These are phyloP conservation scores for Leavenworthia alabamica DNA, from an alignment of 345 rosid genomes.

Conservation along the genomic window DNA sequence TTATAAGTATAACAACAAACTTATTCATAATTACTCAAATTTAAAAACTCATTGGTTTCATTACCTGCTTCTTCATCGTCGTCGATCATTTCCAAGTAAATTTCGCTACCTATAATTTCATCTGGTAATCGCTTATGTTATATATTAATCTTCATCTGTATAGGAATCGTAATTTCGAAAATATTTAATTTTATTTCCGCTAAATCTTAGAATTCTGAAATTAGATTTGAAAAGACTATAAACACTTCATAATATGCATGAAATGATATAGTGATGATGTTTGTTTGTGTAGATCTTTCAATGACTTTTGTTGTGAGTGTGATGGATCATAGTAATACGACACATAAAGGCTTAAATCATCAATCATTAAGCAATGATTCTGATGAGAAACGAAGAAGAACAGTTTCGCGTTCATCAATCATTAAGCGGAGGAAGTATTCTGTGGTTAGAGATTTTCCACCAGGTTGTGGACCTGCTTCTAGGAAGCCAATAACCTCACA, in stretches of 20 bases:
- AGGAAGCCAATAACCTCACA: too few species aligned
- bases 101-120: too few species aligned
- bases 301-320: slow-evolving; percentile 17
- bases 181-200: too few species aligned
- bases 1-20: too few species aligned
- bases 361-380: slow-evolving; percentile 14
- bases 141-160: too few species aligned
- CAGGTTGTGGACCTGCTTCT: slow-evolving; percentile 48
- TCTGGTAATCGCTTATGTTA: neutral
- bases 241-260: too few species aligned
- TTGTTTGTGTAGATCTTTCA: neutral
- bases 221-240: neutral
- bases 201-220: too few species aligned
- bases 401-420: slow-evolving; percentile 25
- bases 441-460: slow-evolving; percentile 61
- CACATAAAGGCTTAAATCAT: neutral
- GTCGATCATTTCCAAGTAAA: neutral
- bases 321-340: neutral
- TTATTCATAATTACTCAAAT: too few species aligned
- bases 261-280: too few species aligned
- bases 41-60: neutral
- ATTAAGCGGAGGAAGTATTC: slow-evolving; percentile 42
- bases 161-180: too few species aligned
- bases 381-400: slow-evolving; percentile 27
- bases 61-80: neutral